phyloP scores from a whole-genome alignment of 1,284 basidiomycete species.

The Moesziomyces sp. region DNA sequence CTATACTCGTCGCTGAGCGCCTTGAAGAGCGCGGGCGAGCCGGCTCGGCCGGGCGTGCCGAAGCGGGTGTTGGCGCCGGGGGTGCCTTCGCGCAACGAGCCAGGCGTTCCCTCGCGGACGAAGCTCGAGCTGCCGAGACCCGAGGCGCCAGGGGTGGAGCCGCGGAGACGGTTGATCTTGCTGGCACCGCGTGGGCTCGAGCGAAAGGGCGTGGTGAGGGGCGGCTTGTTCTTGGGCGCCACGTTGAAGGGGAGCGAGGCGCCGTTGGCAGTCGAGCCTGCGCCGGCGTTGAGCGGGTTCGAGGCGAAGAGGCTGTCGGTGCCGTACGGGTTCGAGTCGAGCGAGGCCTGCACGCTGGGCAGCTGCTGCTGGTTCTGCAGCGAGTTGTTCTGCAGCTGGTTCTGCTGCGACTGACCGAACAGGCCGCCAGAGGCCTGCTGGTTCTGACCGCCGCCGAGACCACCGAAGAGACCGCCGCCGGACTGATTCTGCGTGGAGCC shows the following conservation, averaged over 20 bases:
- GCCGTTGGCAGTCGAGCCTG: slow-evolving; percentile 52
- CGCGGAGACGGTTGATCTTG: slow-evolving; percentile 63
- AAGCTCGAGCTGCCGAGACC: slow-evolving; percentile 46
- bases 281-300: slow-evolving; percentile 42
- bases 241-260: slow-evolving; percentile 64
- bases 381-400: slow-evolving; percentile 50
- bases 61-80: slow-evolving; percentile 49
- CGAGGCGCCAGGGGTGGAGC: slow-evolving; percentile 57
- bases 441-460: slow-evolving; percentile 45
- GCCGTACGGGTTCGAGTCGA: slow-evolving; percentile 87
- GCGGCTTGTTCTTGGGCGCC: slow-evolving; percentile 69
- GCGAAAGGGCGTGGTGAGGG: slow-evolving; percentile 71
- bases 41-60: slow-evolving; percentile 49
- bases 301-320: slow-evolving; percentile 74
- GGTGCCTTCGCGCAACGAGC: slow-evolving; percentile 62
- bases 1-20: slow-evolving; percentile 73
- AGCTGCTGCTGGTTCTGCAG: slow-evolving; percentile 61
- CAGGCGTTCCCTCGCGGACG: slow-evolving; percentile 50
- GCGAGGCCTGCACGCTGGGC: slow-evolving; percentile 69
- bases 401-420: slow-evolving; percentile 40
- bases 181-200: slow-evolving; percentile 59
- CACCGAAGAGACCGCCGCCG: slow-evolving; percentile 54
- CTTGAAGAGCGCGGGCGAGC: slow-evolving; percentile 67
- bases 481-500: slow-evolving; percentile 65
- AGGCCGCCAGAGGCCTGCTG: slow-evolving; percentile 33